Conservation (phyloP, 768 basidiomycete genomes). For the Tephrocybe rancida region DNA sequence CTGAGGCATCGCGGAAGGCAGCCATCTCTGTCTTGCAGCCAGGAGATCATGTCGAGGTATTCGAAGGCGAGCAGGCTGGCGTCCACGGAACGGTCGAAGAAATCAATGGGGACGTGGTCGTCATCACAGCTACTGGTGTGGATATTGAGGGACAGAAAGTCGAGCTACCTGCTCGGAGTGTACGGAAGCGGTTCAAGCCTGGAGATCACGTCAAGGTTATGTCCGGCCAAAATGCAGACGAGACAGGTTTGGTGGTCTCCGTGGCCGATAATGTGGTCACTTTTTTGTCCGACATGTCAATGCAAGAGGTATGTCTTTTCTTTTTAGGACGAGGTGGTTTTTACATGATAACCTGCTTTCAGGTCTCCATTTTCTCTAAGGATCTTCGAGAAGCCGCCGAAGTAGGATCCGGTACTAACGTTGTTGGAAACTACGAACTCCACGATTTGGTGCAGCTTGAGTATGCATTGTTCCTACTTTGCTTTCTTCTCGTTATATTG, state of each 20-base stretch:
- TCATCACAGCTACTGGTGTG: constrained; percentile 75
- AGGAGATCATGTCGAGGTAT: constrained; percentile 96
- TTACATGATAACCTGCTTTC: not conserved
- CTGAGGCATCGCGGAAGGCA: constrained; percentile 88
- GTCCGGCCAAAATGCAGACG: constrained; percentile 91
- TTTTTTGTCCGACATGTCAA: constrained; percentile 95
- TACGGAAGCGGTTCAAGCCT: constrained; percentile 93
- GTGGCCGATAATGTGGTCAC: constrained; percentile 91
- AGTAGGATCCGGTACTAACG: constrained; percentile 89
- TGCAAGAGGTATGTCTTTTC: constrained; percentile 75
- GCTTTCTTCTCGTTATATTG: constrained; percentile 1
- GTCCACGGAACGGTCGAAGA: constrained; percentile 92
- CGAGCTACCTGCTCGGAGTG: constrained; percentile 84
- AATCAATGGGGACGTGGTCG: constrained; percentile 84
- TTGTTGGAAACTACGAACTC: constrained; percentile 91
- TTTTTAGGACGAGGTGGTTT: constrained; percentile 6
- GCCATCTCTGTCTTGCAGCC: constrained; percentile 96
- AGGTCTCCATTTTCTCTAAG: constrained; percentile 97
- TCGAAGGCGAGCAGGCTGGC: constrained; percentile 95
- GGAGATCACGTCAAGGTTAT: constrained; percentile 99
- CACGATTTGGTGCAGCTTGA: constrained; percentile 98
- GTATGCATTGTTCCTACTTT: constrained; percentile 49
- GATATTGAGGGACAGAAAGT: constrained; percentile 89
- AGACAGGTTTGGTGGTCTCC: constrained; percentile 94
- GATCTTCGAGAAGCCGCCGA: constrained; percentile 97